A percentile compares a stretch with the other conserved stretches of the same genome.
Conservation (phyloP, 192 early-diverging fungal genomes). For the Umbelopsis sp. region DNA sequence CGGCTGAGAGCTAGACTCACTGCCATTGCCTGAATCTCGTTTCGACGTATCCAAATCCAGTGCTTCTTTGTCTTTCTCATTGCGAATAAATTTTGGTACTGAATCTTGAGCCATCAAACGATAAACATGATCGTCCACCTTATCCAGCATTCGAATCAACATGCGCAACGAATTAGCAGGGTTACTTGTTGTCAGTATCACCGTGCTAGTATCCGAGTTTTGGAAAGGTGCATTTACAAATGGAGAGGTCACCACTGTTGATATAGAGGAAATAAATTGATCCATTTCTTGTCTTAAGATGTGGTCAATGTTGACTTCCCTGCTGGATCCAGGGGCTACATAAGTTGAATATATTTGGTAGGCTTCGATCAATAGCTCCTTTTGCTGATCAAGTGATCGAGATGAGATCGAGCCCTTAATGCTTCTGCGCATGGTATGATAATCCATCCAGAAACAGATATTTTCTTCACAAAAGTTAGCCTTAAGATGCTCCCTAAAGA, state of each 20-base stretch:
- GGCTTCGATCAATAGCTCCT: constrained; percentile 48
- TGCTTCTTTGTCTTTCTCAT: constrained; percentile 26
- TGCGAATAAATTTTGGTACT: constrained; percentile 31
- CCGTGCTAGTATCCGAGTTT: neutral
- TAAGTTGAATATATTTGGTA: constrained; percentile 58
- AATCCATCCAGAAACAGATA: constrained; percentile 68
- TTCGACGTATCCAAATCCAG: constrained; percentile 2
- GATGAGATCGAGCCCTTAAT: constrained; percentile 32
- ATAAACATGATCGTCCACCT: constrained; percentile 37
- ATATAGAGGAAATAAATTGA: constrained; percentile 28
- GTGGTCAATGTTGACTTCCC: constrained; percentile 58
- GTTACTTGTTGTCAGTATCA: constrained; percentile 20
- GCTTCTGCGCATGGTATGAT: constrained; percentile 43
- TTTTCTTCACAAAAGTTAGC: constrained; percentile 77
- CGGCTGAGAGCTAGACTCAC: constrained; percentile 3
- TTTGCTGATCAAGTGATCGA: constrained; percentile 25
- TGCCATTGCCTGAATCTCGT: constrained; percentile 11
- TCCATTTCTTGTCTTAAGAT: constrained; percentile 51
- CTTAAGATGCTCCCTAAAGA: constrained; percentile 65
- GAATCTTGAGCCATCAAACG: constrained; percentile 44
- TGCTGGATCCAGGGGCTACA: constrained; percentile 36
- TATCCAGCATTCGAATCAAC: constrained; percentile 31
- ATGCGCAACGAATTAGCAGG: constrained; percentile 22
- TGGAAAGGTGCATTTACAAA: neutral
- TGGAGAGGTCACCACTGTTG: constrained; percentile 1